These are phyloP conservation scores for Podosphaera leucotricha DNA, from an alignment of 2,329 filamentous ascomycete genomes.

Conservation along the genomic window DNA sequence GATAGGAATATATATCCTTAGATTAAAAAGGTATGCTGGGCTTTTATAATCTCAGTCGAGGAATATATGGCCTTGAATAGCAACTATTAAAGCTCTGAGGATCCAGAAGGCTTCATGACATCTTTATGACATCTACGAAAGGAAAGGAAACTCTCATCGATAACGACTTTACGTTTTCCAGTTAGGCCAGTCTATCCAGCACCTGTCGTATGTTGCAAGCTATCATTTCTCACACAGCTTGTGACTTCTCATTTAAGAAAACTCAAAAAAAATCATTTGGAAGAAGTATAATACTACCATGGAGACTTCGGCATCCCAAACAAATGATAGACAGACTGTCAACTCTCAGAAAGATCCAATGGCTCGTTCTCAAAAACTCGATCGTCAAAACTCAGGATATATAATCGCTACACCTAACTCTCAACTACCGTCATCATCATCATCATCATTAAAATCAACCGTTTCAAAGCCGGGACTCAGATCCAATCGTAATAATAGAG, in stretches of 20 bases:
- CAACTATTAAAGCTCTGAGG: background rate
- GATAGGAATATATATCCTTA: too few relatives aligned
- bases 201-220: too few relatives aligned
- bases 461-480: background rate
- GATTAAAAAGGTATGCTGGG: background rate
- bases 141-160: too few relatives aligned
- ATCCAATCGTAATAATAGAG: background rate
- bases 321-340: background rate
- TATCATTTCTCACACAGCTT: too few relatives aligned
- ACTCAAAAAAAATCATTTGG: background rate
- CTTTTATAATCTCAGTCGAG: background rate
- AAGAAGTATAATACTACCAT: too few relatives aligned
- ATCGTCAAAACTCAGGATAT: conserved; percentile 14
- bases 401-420: conserved; percentile 5
- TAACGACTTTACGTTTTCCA: too few relatives aligned
- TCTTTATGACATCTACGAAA: background rate
- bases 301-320: background rate
- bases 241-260: conserved; percentile 2
- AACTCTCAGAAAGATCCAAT: conserved; percentile 1
- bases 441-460: conserved; percentile 6
- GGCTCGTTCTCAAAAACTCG: conserved; percentile 8
- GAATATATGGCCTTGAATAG: background rate
- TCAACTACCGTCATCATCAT: too few relatives aligned
- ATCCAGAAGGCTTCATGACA: background rate
- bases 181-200: too few relatives aligned